Conservation (phyloP, 2,329 filamentous ascomycete species). For the Herpotrichia juniperi region DNA sequence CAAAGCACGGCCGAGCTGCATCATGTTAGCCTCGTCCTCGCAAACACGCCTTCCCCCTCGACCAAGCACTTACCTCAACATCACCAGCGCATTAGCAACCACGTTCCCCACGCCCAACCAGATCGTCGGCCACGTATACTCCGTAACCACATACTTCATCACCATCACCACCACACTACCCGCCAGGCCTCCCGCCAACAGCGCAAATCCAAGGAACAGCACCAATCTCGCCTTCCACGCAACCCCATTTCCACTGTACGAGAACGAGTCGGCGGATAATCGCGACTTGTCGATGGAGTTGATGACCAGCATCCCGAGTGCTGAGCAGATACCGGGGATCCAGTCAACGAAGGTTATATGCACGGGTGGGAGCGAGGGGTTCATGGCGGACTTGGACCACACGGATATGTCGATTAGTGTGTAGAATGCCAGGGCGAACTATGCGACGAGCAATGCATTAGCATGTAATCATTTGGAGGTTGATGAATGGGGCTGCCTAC, state of each 20-base stretch:
- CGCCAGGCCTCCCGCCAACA: conserved; percentile 71
- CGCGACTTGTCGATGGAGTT: conserved; percentile 74
- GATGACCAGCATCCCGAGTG: conserved; percentile 74
- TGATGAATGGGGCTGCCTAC: conserved; percentile 52
- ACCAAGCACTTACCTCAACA: conserved; percentile 63
- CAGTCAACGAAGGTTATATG: conserved; percentile 75
- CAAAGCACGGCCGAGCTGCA: conserved; percentile 67
- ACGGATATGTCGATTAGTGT: conserved; percentile 70
- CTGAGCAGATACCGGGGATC: conserved; percentile 73
- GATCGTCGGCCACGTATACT: conserved; percentile 65
- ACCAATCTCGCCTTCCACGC: conserved; percentile 75
- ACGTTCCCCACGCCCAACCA: conserved; percentile 73
- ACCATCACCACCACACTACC: conserved; percentile 72
- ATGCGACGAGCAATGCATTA: background rate
- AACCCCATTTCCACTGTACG: conserved; percentile 68
- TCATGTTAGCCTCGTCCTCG: conserved; percentile 28
- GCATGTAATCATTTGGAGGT: background rate
- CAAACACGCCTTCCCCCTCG: background rate
- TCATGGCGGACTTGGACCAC: conserved; percentile 66
- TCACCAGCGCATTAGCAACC: conserved; percentile 67
- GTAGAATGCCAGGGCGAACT: conserved; percentile 75
- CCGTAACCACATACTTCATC: conserved; percentile 68
- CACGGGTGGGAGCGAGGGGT: conserved; percentile 60
- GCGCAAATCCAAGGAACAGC: conserved; percentile 71
- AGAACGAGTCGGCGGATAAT: conserved; percentile 67